Evolutionary conservation across 2,329 filamentous ascomycete species (phyloP).

Genomic region (Lasiodiplodia hormozganensis): DNA sequence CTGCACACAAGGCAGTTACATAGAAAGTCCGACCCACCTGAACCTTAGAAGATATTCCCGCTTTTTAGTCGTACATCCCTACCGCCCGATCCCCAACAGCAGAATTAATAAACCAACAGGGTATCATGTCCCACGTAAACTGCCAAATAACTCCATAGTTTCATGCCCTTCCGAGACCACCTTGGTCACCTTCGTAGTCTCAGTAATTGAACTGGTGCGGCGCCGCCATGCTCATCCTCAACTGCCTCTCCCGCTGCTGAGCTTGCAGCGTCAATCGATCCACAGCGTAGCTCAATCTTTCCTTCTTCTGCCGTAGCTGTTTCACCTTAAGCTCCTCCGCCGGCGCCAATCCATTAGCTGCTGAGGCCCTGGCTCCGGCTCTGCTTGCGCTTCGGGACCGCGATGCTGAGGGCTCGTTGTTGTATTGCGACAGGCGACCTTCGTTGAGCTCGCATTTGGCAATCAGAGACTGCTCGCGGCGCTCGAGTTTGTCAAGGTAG

Average conservation of each 20-base stretch:
- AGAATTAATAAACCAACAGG: not conserved
- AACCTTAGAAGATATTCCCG: not conserved
- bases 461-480: slow-evolving; percentile 82
- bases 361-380: slow-evolving; percentile 35
- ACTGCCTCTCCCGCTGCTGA: slow-evolving; percentile 74
- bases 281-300: slow-evolving; percentile 84
- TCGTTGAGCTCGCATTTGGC: slow-evolving; percentile 85
- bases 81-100: not conserved
- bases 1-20: not conserved
- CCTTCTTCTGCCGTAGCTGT: slow-evolving; percentile 79
- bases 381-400: slow-evolving; percentile 19
- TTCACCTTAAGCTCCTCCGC: slow-evolving; percentile 66
- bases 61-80: not conserved
- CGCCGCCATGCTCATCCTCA: slow-evolving; percentile 75
- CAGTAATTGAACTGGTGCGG: slow-evolving; percentile 43
- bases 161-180: too few species aligned
- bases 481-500: slow-evolving; percentile 81
- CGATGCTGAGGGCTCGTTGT: slow-evolving; percentile 37
- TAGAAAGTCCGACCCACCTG: too few species aligned
- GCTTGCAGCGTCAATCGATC: slow-evolving; percentile 86
- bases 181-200: not conserved
- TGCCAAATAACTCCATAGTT: not conserved
- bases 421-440: slow-evolving; percentile 64
- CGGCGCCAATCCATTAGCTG: slow-evolving; percentile 38
- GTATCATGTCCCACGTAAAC: not conserved